Base-by-base conservation (phyloP, 2,329 filamentous ascomycete genomes). In the Trichoderma koningii region DNA sequence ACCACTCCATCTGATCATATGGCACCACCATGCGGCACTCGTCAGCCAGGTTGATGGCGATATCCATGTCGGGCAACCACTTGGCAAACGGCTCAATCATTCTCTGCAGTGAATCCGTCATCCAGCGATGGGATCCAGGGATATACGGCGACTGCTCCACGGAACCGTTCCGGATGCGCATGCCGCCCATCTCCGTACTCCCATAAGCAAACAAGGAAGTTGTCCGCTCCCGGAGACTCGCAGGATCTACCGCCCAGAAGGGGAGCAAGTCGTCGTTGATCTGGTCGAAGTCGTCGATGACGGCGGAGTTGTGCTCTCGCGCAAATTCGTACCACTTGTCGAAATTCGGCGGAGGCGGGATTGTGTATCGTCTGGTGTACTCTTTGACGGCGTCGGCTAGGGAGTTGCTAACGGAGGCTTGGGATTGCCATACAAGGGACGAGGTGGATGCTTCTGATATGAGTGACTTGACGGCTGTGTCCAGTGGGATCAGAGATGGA, bases 241-340 rank as follows among this genome's bases (percentile, higher is more conserved):
- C 78, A 6, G 90, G 90, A 38, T 84, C 77, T 67, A 93, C 72
- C 7, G 84, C 88, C 90, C 90, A 93, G 73, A 93, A 94, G 0
- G 91, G 91, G 3, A 89, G 77, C n/a, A 94, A 76, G 66, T 89
- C 85, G 60, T 87, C 81, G 70, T 89, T 85, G 63, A 94, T 91
- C 45, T 87, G 89, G 70, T 91, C 89, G 70, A 90, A 95, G 71
- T 90, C 87, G 71, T 95, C 91, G 62, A 93, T 85, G 65, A 93
- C 79, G 63, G 86, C 81, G 0, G 91, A 89, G 26, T 83, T 75
- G 51, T 77, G 76, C 14, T 82, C 79, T 66, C 81, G 83, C 7
- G 91, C 90, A 72, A 90, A 93, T 41, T 89, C 82, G 72, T 88
- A 93, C 91, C 91, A 95, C 69, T 87, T 87, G 72, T 93, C 90